Conservation (phyloP, 306 rosid species). For the Vigna unguiculata region DNA sequence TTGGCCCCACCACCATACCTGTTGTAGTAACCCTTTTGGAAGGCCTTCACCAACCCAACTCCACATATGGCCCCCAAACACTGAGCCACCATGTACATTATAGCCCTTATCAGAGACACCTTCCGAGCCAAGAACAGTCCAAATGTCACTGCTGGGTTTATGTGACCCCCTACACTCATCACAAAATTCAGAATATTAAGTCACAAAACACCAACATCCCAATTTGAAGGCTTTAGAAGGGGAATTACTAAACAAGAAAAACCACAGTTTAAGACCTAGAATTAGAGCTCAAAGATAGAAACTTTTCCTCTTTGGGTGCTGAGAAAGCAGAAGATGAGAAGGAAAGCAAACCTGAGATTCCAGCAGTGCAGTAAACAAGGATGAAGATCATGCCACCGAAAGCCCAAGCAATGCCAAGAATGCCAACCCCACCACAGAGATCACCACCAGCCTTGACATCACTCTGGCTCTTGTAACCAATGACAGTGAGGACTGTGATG, state of each 20-base stretch:
- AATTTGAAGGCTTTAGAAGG: not conserved
- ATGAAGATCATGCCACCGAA: conserved; percentile 57
- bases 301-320: not conserved
- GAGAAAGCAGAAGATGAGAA: not conserved
- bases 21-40: conserved; percentile 57
- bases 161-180: conserved; percentile 67
- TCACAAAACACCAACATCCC: not conserved
- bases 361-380: conserved; percentile 90
- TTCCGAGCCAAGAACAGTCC: conserved; percentile 82
- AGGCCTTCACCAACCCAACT: conserved; percentile 75
- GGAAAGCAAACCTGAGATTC: conserved; percentile 66
- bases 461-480: conserved; percentile 66
- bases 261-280: not conserved
- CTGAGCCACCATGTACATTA: conserved; percentile 80
- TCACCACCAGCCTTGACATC: conserved; percentile 34
- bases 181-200: not conserved
- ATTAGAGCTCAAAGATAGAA: not conserved
- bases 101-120: conserved; percentile 70
- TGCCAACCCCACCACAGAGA: conserved; percentile 68
- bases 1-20: conserved; percentile 76
- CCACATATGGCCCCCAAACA: conserved; percentile 80
- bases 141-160: conserved; percentile 84
- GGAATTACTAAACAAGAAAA: not conserved
- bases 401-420: conserved; percentile 80
- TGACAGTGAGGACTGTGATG: conserved; percentile 70